Conservation (phyloP, 768 basidiomycete genomes). For the Mycena metata region DNA sequence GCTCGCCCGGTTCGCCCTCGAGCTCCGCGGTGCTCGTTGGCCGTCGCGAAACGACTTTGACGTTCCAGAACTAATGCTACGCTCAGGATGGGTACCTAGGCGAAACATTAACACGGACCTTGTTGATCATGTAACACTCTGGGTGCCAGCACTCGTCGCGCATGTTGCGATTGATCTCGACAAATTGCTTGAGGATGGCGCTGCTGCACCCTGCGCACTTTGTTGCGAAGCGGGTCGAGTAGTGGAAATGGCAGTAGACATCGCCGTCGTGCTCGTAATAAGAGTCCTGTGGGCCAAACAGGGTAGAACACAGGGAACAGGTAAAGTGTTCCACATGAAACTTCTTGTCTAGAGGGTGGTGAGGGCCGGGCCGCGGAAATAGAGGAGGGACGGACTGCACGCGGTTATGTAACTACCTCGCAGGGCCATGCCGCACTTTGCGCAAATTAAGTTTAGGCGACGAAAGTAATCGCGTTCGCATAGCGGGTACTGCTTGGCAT, state of each 20-base stretch:
- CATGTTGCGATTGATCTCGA: slow-evolving; percentile 99
- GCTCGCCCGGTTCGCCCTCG: slow-evolving; percentile 65
- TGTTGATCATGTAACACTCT: slow-evolving; percentile 99
- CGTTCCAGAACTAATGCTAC: slow-evolving; percentile 92
- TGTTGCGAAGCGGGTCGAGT: slow-evolving; percentile 97
- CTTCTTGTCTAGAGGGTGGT: slow-evolving; percentile 82
- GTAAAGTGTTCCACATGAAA: slow-evolving; percentile 99
- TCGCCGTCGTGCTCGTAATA: slow-evolving; percentile 99
- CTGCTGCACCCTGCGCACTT: slow-evolving; percentile 98
- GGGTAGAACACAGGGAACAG: slow-evolving; percentile 94
- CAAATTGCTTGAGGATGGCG: slow-evolving; percentile 98
- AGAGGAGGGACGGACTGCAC: slow-evolving; percentile 73
- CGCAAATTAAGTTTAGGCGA: slow-evolving; percentile 95
- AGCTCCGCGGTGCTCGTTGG: slow-evolving; percentile 71
- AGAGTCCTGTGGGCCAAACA: slow-evolving; percentile 98
- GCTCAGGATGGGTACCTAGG: slow-evolving; percentile 11
- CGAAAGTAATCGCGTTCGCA: slow-evolving; percentile 99
- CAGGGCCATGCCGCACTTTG: slow-evolving; percentile 93
- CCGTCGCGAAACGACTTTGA: slow-evolving; percentile 86
- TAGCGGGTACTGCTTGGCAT: slow-evolving; percentile 91
- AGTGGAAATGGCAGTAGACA: slow-evolving; percentile 99
- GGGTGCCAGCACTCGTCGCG: slow-evolving; percentile 99
- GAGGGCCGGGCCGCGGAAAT: slow-evolving; percentile 18
- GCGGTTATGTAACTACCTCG: slow-evolving; percentile 99
- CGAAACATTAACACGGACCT: slow-evolving; percentile 64